Evolutionary conservation across 73 alveolate species (phyloP).

Genomic region (Tetrahymena elliotti): DNA sequence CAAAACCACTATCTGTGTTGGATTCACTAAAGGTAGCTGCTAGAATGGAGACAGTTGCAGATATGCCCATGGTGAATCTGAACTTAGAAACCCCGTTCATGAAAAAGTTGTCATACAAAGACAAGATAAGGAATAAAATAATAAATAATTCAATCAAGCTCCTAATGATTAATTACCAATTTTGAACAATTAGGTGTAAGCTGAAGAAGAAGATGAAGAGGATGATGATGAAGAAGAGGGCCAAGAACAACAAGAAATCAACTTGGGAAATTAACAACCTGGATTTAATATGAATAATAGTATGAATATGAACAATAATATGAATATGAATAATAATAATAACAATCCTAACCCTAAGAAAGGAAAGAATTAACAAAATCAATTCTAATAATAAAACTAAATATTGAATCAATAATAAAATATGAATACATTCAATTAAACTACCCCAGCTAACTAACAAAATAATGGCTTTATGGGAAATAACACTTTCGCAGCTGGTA

Average conservation of each 20-base stretch:
- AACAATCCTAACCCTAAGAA: neutral
- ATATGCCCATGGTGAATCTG: conserved; percentile 47
- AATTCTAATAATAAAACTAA: neutral
- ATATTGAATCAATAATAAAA: too few species aligned
- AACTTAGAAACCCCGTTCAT: conserved; percentile 22
- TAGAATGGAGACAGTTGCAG: conserved; percentile 41
- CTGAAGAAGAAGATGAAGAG: neutral
- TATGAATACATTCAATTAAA: neutral
- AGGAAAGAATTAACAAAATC: neutral
- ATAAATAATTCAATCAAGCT: neutral
- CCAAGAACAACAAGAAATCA: neutral
- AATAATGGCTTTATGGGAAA: neutral
- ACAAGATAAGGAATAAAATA: neutral
- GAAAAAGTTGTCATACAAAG: neutral
- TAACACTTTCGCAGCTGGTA: neutral
- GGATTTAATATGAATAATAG: neutral
- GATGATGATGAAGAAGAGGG: neutral
- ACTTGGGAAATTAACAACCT: neutral
- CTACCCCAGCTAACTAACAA: neutral
- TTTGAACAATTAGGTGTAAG: neutral
- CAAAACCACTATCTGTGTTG: conserved; percentile 41
- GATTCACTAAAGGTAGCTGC: conserved; percentile 40
- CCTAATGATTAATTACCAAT: neutral
- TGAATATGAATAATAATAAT: neutral
- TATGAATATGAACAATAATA: neutral